Evolutionary conservation across 2,329 filamentous ascomycete genomes (phyloP).

Genomic region (Stylonectria norvegica): DNA sequence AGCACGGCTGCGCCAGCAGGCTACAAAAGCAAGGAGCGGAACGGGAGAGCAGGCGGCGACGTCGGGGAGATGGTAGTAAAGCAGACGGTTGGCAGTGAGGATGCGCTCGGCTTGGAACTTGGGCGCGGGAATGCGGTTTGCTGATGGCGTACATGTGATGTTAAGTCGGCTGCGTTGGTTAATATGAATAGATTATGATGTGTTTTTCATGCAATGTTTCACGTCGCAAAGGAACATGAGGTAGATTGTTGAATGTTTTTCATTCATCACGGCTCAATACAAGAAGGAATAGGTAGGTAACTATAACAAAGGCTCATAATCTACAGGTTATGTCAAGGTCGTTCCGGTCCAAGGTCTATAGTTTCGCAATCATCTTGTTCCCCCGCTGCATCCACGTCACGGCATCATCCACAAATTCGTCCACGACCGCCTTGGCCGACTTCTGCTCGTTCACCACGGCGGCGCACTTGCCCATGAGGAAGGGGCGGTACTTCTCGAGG

Average conservation of each 20-base stretch:
- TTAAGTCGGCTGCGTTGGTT: slow-evolving; percentile 30
- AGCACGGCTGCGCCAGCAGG: slow-evolving; percentile 11
- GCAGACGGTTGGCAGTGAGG: no score
- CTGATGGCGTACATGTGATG: slow-evolving; percentile 31
- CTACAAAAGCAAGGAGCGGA: slow-evolving; percentile 5
- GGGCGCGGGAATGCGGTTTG: slow-evolving; percentile 24
- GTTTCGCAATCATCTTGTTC: slow-evolving; percentile 65
- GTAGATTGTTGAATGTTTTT: neutral
- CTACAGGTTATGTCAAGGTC: slow-evolving; percentile 20
- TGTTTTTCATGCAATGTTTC: slow-evolving; percentile 12
- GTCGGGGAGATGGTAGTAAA: slow-evolving; percentile 4
- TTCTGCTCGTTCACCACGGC: slow-evolving; percentile 93
- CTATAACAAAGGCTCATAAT: slow-evolving; percentile 20
- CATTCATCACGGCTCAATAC: neutral
- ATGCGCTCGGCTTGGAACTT: slow-evolving; percentile 20
- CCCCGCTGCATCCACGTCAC: slow-evolving; percentile 66
- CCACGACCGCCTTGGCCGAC: slow-evolving; percentile 84
- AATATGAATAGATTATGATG: slow-evolving; percentile 34
- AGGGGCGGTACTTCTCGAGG: slow-evolving; percentile 87
- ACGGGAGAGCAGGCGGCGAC: slow-evolving; percentile 15
- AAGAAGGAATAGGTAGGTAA: no score
- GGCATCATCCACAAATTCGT: slow-evolving; percentile 87
- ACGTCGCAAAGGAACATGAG: slow-evolving; percentile 4
- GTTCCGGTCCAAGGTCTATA: slow-evolving; percentile 46
- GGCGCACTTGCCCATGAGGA: slow-evolving; percentile 94